Conservation (phyloP, 106 monocot genomes). For the Phalaenopsis equestris region DNA sequence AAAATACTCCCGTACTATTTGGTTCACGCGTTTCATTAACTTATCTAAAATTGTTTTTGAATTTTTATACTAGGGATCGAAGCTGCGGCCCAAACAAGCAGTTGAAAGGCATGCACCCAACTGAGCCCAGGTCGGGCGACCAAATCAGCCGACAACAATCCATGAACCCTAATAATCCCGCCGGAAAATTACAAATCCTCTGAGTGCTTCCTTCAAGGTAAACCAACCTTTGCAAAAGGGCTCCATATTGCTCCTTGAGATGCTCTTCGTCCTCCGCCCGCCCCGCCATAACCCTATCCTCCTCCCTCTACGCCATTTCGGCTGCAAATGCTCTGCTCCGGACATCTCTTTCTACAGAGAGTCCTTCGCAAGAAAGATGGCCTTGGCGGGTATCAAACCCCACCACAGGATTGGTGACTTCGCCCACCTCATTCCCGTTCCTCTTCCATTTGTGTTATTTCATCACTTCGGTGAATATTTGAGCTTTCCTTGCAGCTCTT, state of each 20-base stretch:
- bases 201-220: not conserved
- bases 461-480: not conserved
- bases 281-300: constrained; percentile 21
- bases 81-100: too few relatives aligned
- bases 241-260: not conserved
- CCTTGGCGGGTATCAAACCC: constrained; percentile 80
- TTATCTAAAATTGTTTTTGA: too few relatives aligned
- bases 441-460: not conserved
- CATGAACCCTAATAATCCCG: not conserved
- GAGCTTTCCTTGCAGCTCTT: constrained; percentile 34
- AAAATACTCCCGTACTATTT: too few relatives aligned
- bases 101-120: too few relatives aligned
- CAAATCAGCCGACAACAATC: too few relatives aligned
- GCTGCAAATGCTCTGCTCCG: constrained; percentile 27
- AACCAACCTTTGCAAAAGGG: not conserved
- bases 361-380: constrained; percentile 69
- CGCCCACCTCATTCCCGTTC: not conserved
- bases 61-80: too few relatives aligned
- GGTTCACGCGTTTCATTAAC: too few relatives aligned
- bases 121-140: too few relatives aligned
- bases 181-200: not conserved
- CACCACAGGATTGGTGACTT: constrained; percentile 76
- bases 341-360: constrained; percentile 42
- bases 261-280: constrained; percentile 27
- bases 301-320: constrained; percentile 42